Evolutionary conservation across 495 filamentous ascomycete species (phyloP), one percentile per base, ranked within the genome.

Genomic region (Xylaria nigripes): DNA sequence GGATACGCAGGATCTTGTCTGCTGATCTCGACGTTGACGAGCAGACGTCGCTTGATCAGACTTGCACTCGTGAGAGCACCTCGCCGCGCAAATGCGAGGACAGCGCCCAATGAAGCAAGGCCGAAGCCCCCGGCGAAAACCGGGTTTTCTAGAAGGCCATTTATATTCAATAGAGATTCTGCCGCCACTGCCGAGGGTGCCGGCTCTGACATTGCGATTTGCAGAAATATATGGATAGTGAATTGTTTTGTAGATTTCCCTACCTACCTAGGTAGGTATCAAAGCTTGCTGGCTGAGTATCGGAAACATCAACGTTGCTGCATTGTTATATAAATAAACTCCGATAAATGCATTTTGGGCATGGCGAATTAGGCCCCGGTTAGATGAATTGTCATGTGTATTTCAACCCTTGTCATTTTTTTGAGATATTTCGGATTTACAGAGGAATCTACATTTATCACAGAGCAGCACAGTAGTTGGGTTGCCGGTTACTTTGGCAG

Each of bases 11-110:
- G 84, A 67, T 97, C 93, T 61, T 89, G 87, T 63, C 87, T 86
- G 62, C 84, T 90, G 66, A 98, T 96, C 68, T 97, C 94, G 59
- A 97, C 79, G 62, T 96, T 87, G 49, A 97, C 88, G 8, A 98
- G 85, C 74, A 98, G 83, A 47, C 91, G 87, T 43, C 86, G 82
- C 38, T 87, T 86, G 49, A 95, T 69, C 50, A 95, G 78, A 36
- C 74, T 74, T 22, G 83, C 83, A 46, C 82, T 82, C 65, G 81
- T 75, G 50, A 86, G 83, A 52, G 84, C 55, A 21, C 84, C 85
- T 60, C 81, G 82, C 43, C 92, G 90, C 16, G 83, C 85, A 51
- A 90, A 76, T 0, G 87, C 86, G 47, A 86, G 72, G 32, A 79
- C 83, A 32, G 89, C 86, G 48, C 88, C 93, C 27, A 97, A 76